These are phyloP conservation scores for Xanthoconium stramineum DNA, from an alignment of 768 basidiomycete genomes.

Conservation along the genomic window DNA sequence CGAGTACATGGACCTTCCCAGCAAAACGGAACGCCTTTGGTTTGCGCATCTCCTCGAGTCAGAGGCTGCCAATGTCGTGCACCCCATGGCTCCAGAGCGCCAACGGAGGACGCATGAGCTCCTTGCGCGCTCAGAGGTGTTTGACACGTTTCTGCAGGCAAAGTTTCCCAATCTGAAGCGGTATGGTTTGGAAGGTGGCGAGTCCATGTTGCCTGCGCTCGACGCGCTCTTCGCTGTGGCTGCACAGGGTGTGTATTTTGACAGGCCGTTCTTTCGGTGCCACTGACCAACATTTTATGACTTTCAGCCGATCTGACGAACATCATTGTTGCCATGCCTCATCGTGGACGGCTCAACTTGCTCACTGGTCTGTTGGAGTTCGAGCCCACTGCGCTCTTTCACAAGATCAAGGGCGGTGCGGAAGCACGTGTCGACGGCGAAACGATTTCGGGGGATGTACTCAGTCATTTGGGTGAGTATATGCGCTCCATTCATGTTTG, in stretches of 20 bases:
- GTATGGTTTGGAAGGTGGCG: constrained; percentile 89
- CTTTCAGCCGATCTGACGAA: constrained; percentile 60
- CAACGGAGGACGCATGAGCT: constrained; percentile 65
- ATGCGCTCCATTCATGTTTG: background rate
- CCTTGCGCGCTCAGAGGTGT: constrained; percentile 71
- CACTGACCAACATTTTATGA: background rate
- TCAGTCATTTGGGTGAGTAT: constrained; percentile 72
- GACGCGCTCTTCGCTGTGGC: constrained; percentile 72
- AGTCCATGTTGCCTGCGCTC: constrained; percentile 89
- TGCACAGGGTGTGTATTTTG: constrained; percentile 43
- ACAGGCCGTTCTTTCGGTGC: background rate
- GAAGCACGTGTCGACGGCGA: constrained; percentile 62
- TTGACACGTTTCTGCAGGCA: constrained; percentile 81
- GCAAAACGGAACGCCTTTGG: constrained; percentile 84
- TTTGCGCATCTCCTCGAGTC: constrained; percentile 83
- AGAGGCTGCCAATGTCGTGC: constrained; percentile 29
- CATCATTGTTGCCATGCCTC: constrained; percentile 82
- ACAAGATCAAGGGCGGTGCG: constrained; percentile 80
- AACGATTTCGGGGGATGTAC: constrained; percentile 76
- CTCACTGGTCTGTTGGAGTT: constrained; percentile 74
- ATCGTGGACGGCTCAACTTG: constrained; percentile 83
- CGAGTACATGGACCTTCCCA: constrained; percentile 89
- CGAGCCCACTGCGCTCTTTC: constrained; percentile 68
- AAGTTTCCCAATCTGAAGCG: constrained; percentile 89
- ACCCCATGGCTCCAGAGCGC: constrained; percentile 29